A percentile compares a stretch with the other conserved stretches of the same genome.
These are phyloP conservation scores for Emmonsiellopsis sp. DNA, from an alignment of 2,329 filamentous ascomycete species.

Conservation along the genomic window DNA sequence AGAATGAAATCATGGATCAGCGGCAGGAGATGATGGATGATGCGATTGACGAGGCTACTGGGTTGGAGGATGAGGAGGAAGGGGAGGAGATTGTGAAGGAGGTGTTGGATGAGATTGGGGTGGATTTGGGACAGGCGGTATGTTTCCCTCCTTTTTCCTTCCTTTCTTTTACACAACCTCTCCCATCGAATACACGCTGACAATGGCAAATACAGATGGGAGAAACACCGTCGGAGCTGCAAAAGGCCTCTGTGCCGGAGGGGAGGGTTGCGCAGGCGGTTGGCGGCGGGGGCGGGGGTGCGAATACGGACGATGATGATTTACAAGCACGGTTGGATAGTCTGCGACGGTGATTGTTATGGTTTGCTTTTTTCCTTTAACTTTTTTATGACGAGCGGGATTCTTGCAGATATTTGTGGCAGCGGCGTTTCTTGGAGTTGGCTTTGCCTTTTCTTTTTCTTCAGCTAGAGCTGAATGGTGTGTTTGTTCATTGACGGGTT, in stretches of 20 bases:
- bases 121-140: slow-evolving; percentile 84
- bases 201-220: slow-evolving; percentile 55
- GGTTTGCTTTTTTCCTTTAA: background rate
- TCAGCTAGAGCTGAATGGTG: too few species aligned
- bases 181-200: slow-evolving; percentile 12
- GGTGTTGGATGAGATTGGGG: slow-evolving; percentile 90
- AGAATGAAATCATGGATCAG: slow-evolving; percentile 99
- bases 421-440: too few species aligned
- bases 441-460: too few species aligned
- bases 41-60: slow-evolving; percentile 93
- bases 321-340: slow-evolving; percentile 89
- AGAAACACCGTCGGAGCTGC: slow-evolving; percentile 78
- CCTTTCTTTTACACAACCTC: background rate
- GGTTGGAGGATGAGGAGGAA: slow-evolving; percentile 83
- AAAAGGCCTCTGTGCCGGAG: slow-evolving; percentile 63
- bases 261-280: slow-evolving; percentile 78
- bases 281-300: slow-evolving; percentile 46
- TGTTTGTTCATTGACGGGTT: too few species aligned
- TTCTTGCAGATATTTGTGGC: too few species aligned
- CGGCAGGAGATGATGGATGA: slow-evolving; percentile 99
- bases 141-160: slow-evolving; percentile 29
- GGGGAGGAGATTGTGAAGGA: slow-evolving; percentile 95
- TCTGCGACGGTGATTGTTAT: slow-evolving; percentile 47
- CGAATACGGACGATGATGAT: slow-evolving; percentile 67
- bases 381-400: too few species aligned